Percentiles rank a stretch among this genome's conserved stretches.
Evolutionary conservation across 805 yeast genomes (phyloP).

Genomic region (Candida adriatica): DNA sequence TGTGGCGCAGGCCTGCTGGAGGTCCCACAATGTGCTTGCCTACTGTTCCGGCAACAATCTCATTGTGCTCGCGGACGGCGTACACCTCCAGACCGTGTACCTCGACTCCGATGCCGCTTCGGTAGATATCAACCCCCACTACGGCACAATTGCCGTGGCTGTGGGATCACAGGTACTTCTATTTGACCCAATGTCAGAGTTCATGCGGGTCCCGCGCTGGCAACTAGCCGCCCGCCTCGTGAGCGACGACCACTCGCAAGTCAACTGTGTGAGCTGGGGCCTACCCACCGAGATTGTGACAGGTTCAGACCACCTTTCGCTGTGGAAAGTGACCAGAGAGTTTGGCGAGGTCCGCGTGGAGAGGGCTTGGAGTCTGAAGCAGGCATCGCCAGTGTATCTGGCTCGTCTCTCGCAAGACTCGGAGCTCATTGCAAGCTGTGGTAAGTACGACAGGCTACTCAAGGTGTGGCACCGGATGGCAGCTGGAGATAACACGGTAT

Average conservation of each 20-base stretch:
- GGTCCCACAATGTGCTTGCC: constrained; percentile 46
- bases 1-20: constrained; percentile 59
- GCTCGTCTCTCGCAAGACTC: constrained; percentile 64
- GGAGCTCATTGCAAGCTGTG: constrained; percentile 55
- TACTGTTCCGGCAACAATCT: constrained; percentile 89
- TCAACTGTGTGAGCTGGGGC: constrained; percentile 52
- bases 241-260: constrained; percentile 24
- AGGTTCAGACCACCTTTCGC: constrained; percentile 49
- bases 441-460: constrained; percentile 56
- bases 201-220: constrained; percentile 41
- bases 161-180: constrained; percentile 37
- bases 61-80: constrained; percentile 51
- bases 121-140: constrained; percentile 52
- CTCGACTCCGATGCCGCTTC: constrained; percentile 59
- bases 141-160: constrained; percentile 58
- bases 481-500: constrained; percentile 54
- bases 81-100: constrained; percentile 70
- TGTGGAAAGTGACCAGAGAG: constrained; percentile 45
- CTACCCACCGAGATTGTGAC: constrained; percentile 45
- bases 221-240: constrained; percentile 26
- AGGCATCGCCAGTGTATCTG: constrained; percentile 54
- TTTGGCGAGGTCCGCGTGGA: constrained; percentile 33
- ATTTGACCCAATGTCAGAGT: constrained; percentile 48
- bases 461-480: constrained; percentile 75
- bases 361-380: constrained; percentile 34